phyloP scores from a whole-genome alignment of 2,329 filamentous ascomycete species.

The Aspergillus transmontanensis region DNA sequence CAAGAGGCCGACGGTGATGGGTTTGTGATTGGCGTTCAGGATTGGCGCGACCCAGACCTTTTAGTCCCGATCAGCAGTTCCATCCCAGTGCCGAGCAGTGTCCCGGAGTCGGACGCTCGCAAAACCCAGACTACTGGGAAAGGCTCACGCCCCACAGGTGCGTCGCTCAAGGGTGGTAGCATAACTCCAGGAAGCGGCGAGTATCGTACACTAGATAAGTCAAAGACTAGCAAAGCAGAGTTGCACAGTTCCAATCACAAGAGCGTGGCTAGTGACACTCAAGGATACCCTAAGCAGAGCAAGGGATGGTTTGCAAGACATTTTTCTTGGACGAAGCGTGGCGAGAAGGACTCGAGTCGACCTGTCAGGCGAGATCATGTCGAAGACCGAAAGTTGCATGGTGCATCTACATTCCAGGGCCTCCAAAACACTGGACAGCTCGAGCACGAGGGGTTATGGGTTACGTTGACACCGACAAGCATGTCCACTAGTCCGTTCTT shows the following conservation, averaged over 20 bases:
- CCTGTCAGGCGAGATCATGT: slow-evolving; percentile 18
- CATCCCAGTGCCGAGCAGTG: slow-evolving; percentile 26
- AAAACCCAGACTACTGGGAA: slow-evolving; percentile 37
- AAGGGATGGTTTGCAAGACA: slow-evolving; percentile 40
- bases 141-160: slow-evolving; percentile 29
- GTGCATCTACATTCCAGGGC: slow-evolving; percentile 11
- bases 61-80: slow-evolving; percentile 49
- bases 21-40: slow-evolving; percentile 82
- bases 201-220: slow-evolving; percentile 55
- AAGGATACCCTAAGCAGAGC: slow-evolving; percentile 13
- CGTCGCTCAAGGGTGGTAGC: slow-evolving; percentile 62
- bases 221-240: slow-evolving; percentile 20
- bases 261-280: slow-evolving; percentile 10
- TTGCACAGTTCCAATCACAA: slow-evolving; percentile 16
- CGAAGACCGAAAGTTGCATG: slow-evolving; percentile 21
- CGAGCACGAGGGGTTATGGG: slow-evolving; percentile 81
- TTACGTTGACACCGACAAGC: slow-evolving; percentile 90
- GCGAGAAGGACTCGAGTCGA: slow-evolving; percentile 16
- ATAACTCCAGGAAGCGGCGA: slow-evolving; percentile 74
- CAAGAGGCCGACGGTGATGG: slow-evolving; percentile 54
- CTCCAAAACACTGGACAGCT: slow-evolving; percentile 41
- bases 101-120: slow-evolving; percentile 25
- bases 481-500: slow-evolving; percentile 90
- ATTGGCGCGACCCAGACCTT: slow-evolving; percentile 81
- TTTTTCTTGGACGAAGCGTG: slow-evolving; percentile 33